Base-by-base conservation (phyloP, 306 rosid species). In the Vigna angularis region DNA sequence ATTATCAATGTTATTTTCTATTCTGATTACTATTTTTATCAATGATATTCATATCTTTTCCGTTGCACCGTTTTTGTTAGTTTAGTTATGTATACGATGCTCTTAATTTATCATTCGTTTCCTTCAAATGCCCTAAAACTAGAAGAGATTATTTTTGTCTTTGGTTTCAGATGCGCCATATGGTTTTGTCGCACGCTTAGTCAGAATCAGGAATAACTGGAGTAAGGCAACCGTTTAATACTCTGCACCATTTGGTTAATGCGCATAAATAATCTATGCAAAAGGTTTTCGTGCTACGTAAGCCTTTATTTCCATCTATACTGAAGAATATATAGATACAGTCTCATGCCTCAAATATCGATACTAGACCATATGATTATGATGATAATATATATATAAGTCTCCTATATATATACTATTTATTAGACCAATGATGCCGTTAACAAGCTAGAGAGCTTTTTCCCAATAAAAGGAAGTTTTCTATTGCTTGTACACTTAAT, bases 91-190 rank as follows among this genome's bases (percentile, higher is more conserved):
- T 28, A 8, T 49, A 38, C 2, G 55, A 28, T 59, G 44, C 57
- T 26, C 56, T 45, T 4, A 42, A 51, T 58, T n/a, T 58, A 10
- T 17, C 10, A 16, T 45, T 34, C 57, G n/a, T 11, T 13, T 55
- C 30, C 50, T 13, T 58, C 22, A 10, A 73, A 42, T 9, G 47
- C 47, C 13, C 47, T 9, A 42, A 42, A 42, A 42, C 32, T 11
- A 48, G 3, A 74, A 26, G 47, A 30, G 42, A 58, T 28, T 30
- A 44, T 12, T 28, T 20, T 30, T 26, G 5, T 30, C 17, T 36
- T 32, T 76, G 70, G 73, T 50, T 52, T 65, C 73, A 50, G 80
- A 76, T 78, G 32, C 72, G 76, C 64, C 83, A 70, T 61, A 38
- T 70, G 44, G 50, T 32, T 47, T 70, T 70, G 70, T 78, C 77